These are phyloP conservation scores for Microbotryum saponariae DNA, from an alignment of 1,284 basidiomycete species.

Conservation along the genomic window DNA sequence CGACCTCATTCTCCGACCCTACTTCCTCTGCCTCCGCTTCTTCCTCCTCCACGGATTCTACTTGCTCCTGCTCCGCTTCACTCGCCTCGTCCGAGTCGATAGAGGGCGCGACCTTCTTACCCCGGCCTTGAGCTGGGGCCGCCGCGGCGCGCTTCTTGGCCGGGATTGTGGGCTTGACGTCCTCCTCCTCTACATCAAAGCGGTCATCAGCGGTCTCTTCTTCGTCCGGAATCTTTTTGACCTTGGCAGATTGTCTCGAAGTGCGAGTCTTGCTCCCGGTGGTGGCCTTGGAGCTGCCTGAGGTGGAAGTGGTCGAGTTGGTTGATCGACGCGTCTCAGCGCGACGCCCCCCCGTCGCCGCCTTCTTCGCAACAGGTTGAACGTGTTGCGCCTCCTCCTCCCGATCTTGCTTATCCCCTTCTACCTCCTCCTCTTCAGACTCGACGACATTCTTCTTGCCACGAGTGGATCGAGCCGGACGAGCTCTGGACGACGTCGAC, in stretches of 20 bases:
- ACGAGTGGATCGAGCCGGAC: too few relatives aligned
- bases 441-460: too few relatives aligned
- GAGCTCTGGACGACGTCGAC: too few relatives aligned
- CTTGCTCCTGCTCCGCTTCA: constrained; percentile 6
- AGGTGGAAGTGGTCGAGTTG: constrained; percentile 10
- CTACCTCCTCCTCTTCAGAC: too few relatives aligned
- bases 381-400: neutral
- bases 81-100: constrained; percentile 9
- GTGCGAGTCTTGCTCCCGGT: constrained; percentile 2
- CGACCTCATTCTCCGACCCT: constrained; percentile 1
- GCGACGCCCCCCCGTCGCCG: neutral
- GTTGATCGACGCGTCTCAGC: constrained; percentile 3
- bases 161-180: constrained; percentile 8
- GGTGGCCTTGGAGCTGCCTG: neutral
- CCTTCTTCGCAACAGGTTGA: neutral
- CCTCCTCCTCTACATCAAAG: constrained; percentile 4
- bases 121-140: constrained; percentile 1
- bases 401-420: neutral
- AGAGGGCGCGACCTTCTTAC: constrained; percentile 8
- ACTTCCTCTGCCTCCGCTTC: constrained; percentile 4
- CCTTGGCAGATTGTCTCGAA: constrained; percentile 4
- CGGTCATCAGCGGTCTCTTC: constrained; percentile 16
- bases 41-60: constrained; percentile 6
- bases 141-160: constrained; percentile 4
- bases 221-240: constrained; percentile 9